These are phyloP conservation scores for Comarum palustre DNA, from an alignment of 306 rosid species.

Conservation along the genomic window DNA sequence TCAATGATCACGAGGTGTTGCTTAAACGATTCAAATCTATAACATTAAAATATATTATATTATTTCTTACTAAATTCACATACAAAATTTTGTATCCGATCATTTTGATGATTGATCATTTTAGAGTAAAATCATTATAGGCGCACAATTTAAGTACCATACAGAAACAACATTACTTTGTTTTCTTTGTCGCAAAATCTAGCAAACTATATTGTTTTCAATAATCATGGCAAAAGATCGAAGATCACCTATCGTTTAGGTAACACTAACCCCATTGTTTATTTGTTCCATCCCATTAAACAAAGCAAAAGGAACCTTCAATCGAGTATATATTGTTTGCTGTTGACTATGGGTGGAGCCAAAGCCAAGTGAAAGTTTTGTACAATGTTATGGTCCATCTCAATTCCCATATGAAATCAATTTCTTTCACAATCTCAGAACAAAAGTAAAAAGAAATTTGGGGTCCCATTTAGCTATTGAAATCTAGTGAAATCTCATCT, in stretches of 20 bases:
- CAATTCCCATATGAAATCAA: conserved; percentile 3
- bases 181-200: not conserved
- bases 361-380: conserved; percentile 3
- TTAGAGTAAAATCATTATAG: not conserved
- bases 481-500: conserved; percentile 42
- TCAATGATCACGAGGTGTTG: too few species aligned
- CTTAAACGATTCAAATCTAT: not conserved
- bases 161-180: not conserved
- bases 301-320: not conserved
- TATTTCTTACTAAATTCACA: not conserved
- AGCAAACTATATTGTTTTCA: not conserved
- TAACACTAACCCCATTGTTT: not conserved
- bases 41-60: not conserved
- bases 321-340: not conserved
- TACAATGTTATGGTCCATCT: conserved; percentile 1
- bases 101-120: not conserved
- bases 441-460: conserved; percentile 3
- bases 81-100: not conserved
- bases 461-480: conserved; percentile 17
- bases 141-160: not conserved
- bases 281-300: not conserved
- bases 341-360: conserved; percentile 8
- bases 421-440: not conserved
- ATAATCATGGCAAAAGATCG: not conserved
- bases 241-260: conserved; percentile 1